phyloP scores from a whole-genome alignment of 2,329 filamentous ascomycete genomes.

The Stenocarpella maydis region DNA sequence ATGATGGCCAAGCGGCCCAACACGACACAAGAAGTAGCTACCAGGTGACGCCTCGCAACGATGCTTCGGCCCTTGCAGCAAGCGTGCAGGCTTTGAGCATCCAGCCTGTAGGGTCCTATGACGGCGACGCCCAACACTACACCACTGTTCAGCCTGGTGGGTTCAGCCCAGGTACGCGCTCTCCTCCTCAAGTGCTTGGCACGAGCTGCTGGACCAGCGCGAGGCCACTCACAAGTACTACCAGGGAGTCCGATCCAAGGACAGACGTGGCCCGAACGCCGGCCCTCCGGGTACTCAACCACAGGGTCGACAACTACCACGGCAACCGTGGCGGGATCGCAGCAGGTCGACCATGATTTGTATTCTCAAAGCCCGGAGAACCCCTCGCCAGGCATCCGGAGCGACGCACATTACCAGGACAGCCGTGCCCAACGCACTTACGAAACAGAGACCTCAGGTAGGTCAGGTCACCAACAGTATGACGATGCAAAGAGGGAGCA shows the following conservation, averaged over 20 bases:
- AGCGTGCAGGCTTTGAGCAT: slow-evolving; percentile 23
- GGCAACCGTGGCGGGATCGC: not conserved
- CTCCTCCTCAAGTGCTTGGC: not conserved
- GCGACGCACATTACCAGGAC: not conserved
- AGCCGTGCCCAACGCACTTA: not conserved
- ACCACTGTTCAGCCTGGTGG: slow-evolving; percentile 6
- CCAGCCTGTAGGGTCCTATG: slow-evolving; percentile 22
- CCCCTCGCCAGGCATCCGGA: not conserved
- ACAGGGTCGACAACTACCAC: not conserved
- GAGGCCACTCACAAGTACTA: not conserved
- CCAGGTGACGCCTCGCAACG: not conserved
- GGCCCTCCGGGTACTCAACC: slow-evolving; percentile 2
- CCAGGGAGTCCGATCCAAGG: not conserved
- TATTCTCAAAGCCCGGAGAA: not conserved
- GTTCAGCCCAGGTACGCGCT: not conserved
- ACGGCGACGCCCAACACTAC: slow-evolving; percentile 1
- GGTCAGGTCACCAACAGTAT: slow-evolving; percentile 4
- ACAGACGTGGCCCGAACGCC: slow-evolving; percentile 8
- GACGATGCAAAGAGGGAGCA: not conserved
- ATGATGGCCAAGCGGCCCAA: not conserved
- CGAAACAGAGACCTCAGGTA: not conserved
- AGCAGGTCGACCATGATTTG: slow-evolving; percentile 2
- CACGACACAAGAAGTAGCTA: not conserved
- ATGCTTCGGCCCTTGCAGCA: slow-evolving; percentile 7
- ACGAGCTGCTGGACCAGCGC: not conserved